A percentile compares a stretch with the other conserved stretches of the same genome.
phyloP scores from a whole-genome alignment of 164 flowering plant genomes.

The Magnolia changhungtana region DNA sequence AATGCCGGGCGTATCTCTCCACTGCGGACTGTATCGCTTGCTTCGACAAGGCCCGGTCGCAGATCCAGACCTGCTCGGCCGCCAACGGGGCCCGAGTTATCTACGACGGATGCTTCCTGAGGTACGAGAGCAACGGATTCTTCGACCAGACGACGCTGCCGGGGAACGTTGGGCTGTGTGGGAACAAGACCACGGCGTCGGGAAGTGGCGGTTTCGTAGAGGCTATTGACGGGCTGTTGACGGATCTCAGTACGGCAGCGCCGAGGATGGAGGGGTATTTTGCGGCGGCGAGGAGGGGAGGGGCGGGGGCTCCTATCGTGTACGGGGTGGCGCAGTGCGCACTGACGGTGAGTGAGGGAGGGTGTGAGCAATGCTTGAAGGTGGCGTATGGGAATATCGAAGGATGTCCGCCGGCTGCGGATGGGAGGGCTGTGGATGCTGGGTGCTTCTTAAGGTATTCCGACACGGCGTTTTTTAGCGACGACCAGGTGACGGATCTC shows the following conservation, averaged over 20 bases:
- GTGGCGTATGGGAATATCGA: constrained; percentile 32
- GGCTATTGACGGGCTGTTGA: constrained; percentile 16
- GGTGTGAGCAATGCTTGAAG: constrained; percentile 45
- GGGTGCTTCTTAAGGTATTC: constrained; percentile 67
- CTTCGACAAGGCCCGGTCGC: constrained; percentile 22
- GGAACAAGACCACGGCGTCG: constrained; percentile 25
- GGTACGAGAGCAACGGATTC: constrained; percentile 46
- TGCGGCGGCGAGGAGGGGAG: constrained; percentile 30
- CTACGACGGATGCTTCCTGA: constrained; percentile 50
- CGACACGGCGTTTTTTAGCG: constrained; percentile 32
- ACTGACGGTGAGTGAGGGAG: constrained; percentile 26
- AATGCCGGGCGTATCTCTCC: constrained; percentile 43
- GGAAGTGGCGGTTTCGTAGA: constrained; percentile 9
- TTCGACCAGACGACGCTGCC: constrained; percentile 35
- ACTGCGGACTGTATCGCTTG: constrained; percentile 36
- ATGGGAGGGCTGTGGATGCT: constrained; percentile 46
- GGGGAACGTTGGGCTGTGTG: constrained; percentile 31
- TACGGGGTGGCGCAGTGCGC: constrained; percentile 54
- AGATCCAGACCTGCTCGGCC: constrained; percentile 36
- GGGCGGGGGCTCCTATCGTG: constrained; percentile 2
- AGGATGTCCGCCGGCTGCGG: constrained; percentile 32
- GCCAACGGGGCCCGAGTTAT: constrained; percentile 47
- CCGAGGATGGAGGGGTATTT: constrained; percentile 35
- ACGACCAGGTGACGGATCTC: constrained; percentile 36
- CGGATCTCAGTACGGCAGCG: constrained; percentile 33